These are phyloP conservation scores for Coniochaeta sp. DNA, from an alignment of 2,329 filamentous ascomycete genomes.

Conservation along the genomic window DNA sequence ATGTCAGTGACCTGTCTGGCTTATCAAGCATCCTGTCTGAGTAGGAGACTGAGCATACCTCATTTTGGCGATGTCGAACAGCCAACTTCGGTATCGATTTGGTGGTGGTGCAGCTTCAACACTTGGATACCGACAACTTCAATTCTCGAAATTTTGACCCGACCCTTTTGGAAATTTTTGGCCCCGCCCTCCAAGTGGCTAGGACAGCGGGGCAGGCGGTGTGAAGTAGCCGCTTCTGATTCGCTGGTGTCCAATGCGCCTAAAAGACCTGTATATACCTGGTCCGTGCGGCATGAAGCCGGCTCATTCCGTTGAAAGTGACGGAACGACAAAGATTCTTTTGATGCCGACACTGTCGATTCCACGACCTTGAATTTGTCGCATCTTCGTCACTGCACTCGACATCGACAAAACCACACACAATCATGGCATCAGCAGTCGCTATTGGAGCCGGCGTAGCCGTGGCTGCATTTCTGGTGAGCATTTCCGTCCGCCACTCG, in stretches of 20 bases:
- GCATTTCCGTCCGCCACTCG: constrained; percentile 4
- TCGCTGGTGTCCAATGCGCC: neutral
- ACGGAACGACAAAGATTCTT: constrained; percentile 4
- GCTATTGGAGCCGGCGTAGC: constrained; percentile 54
- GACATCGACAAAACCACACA: constrained; percentile 7
- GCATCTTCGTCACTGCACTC: constrained; percentile 3
- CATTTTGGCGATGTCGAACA: constrained; percentile 7
- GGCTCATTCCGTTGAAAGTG: neutral
- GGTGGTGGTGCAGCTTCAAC: neutral
- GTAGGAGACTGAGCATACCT: constrained; percentile 4
- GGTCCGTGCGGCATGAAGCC: neutral
- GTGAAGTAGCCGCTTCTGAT: neutral
- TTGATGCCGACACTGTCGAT: neutral
- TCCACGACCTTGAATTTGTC: neutral
- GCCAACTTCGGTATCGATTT: constrained; percentile 1
- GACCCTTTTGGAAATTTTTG: constrained; percentile 3
- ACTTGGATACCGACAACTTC: neutral
- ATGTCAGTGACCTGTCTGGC: neutral
- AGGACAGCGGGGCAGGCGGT: neutral
- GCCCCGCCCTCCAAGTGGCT: neutral
- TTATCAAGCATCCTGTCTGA: neutral
- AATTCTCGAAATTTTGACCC: neutral
- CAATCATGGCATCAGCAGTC: constrained; percentile 50
- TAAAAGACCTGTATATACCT: neutral
- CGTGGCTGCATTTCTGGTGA: constrained; percentile 58